These are phyloP conservation scores for Solanum ossicruentum DNA, from an alignment of 257 asterid species.

Conservation along the genomic window DNA sequence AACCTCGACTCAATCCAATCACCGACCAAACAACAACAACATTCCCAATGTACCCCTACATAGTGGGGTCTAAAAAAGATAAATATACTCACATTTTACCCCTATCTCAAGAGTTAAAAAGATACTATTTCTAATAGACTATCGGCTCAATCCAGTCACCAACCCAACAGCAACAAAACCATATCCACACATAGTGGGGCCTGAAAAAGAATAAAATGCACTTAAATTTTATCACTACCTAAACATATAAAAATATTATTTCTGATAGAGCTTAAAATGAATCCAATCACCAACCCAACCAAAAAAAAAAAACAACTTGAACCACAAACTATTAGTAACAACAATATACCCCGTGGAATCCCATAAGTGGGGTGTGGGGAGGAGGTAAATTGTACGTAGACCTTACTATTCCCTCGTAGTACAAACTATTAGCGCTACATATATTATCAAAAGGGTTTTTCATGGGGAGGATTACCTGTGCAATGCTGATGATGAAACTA, in stretches of 20 bases:
- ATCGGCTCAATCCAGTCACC: not conserved
- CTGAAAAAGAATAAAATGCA: not conserved
- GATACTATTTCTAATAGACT: fast-evolving
- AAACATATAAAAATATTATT: not conserved
- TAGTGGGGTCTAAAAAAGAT: not conserved
- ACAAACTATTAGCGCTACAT: not conserved
- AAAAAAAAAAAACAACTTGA: too few species aligned
- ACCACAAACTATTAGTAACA: not conserved
- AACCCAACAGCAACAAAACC: not conserved
- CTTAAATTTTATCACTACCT: not conserved
- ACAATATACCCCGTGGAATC: too few species aligned
- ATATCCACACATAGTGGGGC: not conserved
- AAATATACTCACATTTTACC: not conserved
- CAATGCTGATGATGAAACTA: slow-evolving; percentile 49
- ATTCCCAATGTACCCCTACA: too few species aligned
- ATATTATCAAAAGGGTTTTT: not conserved
- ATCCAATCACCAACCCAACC: not conserved
- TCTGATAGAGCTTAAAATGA: not conserved
- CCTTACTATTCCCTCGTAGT: too few species aligned
- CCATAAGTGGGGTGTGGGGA: too few species aligned
- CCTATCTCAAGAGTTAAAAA: not conserved
- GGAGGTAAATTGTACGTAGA: too few species aligned
- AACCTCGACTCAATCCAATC: not conserved
- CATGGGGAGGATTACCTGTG: slow-evolving; percentile 43
- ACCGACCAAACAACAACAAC: not conserved